These are phyloP conservation scores for Candida morakotiae DNA, from an alignment of 805 yeast genomes.

Conservation along the genomic window DNA sequence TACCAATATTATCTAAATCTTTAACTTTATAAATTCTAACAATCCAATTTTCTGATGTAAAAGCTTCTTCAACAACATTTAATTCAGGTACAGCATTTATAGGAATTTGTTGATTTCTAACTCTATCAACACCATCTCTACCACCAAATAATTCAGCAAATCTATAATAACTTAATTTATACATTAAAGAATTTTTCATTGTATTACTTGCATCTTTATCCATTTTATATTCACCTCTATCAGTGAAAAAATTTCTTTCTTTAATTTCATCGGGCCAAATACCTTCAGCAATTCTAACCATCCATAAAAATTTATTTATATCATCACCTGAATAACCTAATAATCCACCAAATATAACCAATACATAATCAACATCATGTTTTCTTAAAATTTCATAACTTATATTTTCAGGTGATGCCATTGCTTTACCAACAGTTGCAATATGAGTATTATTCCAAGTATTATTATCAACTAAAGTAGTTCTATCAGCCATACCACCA, in stretches of 20 bases:
- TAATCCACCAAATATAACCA: conserved; percentile 91
- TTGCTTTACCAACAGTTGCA: conserved; percentile 98
- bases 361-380: conserved; percentile 92
- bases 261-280: conserved; percentile 98
- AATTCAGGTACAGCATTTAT: conserved; percentile 45
- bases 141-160: conserved; percentile 69
- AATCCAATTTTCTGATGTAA: conserved; percentile 94
- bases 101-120: conserved; percentile 76
- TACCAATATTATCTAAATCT: conserved; percentile 81
- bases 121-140: conserved; percentile 72
- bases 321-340: conserved; percentile 96
- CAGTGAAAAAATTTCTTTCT: conserved; percentile 81
- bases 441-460: conserved; percentile 99
- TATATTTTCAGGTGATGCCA: conserved; percentile 84
- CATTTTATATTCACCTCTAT: conserved; percentile 81
- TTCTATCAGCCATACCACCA: conserved; percentile 99
- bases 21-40: conserved; percentile 92
- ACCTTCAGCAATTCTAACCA: conserved; percentile 98
- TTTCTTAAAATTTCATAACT: conserved; percentile 84
- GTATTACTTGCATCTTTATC: conserved; percentile 78
- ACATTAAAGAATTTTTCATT: conserved; percentile 88
- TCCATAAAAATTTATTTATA: conserved; percentile 94
- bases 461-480: conserved; percentile 96
- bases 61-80: conserved; percentile 86
- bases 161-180: conserved; percentile 89